These are phyloP conservation scores for Jatropha podagrica DNA, from an alignment of 441 rosid genomes.

Conservation along the genomic window DNA sequence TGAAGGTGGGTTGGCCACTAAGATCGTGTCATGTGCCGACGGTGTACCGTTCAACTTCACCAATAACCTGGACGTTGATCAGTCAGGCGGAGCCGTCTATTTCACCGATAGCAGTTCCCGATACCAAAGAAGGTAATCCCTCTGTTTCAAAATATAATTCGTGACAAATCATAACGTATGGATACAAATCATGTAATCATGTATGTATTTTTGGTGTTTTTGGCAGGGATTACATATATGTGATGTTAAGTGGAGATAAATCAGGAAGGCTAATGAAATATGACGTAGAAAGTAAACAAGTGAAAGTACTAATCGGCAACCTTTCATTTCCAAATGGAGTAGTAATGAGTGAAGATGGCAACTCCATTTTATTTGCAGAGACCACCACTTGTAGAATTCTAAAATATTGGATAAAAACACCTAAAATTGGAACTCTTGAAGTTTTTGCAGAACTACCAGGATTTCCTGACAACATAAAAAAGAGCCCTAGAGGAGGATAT, in stretches of 20 bases:
- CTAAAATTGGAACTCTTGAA: slow-evolving; percentile 8
- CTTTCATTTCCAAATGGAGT: slow-evolving; percentile 50
- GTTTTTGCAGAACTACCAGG: slow-evolving; percentile 30
- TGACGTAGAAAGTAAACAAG: slow-evolving; percentile 35
- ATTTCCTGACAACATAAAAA: slow-evolving; percentile 40
- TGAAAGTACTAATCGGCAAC: slow-evolving; percentile 28
- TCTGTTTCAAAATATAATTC: too few species aligned
- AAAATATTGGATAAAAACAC: slow-evolving; percentile 27
- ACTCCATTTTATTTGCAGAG: slow-evolving; percentile 38
- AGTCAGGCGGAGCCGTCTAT: slow-evolving; percentile 28
- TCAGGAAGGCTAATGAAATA: slow-evolving; percentile 57
- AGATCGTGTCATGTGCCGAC: slow-evolving; percentile 20
- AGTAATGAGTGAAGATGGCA: slow-evolving; percentile 38
- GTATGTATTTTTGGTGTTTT: background rate
- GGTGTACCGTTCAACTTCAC: slow-evolving; percentile 35
- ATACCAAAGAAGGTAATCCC: slow-evolving; percentile 42
- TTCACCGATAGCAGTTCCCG: slow-evolving; percentile 39
- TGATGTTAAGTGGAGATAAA: slow-evolving; percentile 34
- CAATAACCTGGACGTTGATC: slow-evolving; percentile 42
- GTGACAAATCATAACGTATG: too few species aligned
- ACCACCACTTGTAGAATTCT: slow-evolving; percentile 28
- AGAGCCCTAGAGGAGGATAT: slow-evolving; percentile 37
- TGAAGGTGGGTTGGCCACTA: slow-evolving; percentile 32
- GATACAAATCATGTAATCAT: too few species aligned
- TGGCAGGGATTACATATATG: slow-evolving; percentile 35